Base-by-base conservation (phyloP, 805 yeast species). In the Cyberlindnera xishuangbannaensis region DNA sequence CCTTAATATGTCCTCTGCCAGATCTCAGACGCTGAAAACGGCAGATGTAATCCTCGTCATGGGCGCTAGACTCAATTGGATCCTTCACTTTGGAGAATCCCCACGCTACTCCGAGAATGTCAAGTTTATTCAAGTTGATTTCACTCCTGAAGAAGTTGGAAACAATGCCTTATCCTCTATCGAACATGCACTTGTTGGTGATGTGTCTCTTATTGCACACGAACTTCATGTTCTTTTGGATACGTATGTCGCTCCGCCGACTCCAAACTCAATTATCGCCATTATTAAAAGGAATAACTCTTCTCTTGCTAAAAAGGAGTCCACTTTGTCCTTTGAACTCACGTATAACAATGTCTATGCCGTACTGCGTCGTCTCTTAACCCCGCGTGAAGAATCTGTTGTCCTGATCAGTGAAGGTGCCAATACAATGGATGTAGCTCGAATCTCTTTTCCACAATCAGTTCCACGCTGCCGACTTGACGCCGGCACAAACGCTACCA, bases 31-130 rank as follows among this genome's bases (percentile, higher is more conserved):
- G 0, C 58, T 80, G 44, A 62, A 60, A 40, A 43, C 55, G 6
- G 74, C 85, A 0, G 85, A 79, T 47, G 71, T 79, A 4, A 64
- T 80, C 2, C 30, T 80, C 3, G 56, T 80, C 2, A 51, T 76
- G 4, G 87, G 87, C 4, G 83, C 83, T 2, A 61, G 86, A 33
- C 59, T 80, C 46, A 80, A 80, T 53, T 81, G 87, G 88, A 78
- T 80, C 14, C 55, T 81, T 40, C 87, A 80, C 41, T 76, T 67
- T 55, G 87, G 83, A 4, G 74, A 69, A 27, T 30, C 65, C 2
- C 80, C 82, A 15, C 71, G 73, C 46, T 79, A 69, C 56, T 37
- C 50, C 11, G 36, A 53, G 3, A 52, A 55, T 30, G 78, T 65
- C 7, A 60, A 64, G 35, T 66, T 80, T 42, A 62, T 78, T 31